A percentile compares a stretch with the other conserved stretches of the same genome.
phyloP scores from a whole-genome alignment of 352 stramenopile genomes.

The Phytophthora pini region DNA sequence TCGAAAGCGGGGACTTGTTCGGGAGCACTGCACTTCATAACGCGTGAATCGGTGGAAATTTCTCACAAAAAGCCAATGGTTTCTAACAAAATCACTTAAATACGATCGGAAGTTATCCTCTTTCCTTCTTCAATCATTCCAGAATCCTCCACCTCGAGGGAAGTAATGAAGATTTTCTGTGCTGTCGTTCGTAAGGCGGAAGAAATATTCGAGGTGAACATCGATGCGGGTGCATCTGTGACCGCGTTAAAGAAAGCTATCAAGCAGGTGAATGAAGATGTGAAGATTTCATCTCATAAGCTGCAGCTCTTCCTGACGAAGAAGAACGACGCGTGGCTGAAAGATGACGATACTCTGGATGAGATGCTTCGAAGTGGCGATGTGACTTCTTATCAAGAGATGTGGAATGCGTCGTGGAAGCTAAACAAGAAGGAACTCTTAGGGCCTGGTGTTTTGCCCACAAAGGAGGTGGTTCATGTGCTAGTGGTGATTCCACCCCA shows the following conservation, averaged over 20 bases:
- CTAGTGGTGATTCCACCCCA: neutral
- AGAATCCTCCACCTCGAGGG: too few relatives aligned
- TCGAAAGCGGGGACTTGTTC: too few relatives aligned
- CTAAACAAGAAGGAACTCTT: too few relatives aligned
- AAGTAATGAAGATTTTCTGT: neutral
- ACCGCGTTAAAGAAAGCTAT: neutral
- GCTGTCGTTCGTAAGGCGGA: too few relatives aligned
- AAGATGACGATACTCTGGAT: constrained; percentile 1
- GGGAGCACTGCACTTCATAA: too few relatives aligned
- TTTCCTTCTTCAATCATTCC: too few relatives aligned
- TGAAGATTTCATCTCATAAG: neutral
- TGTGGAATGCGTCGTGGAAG: too few relatives aligned
- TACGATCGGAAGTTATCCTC: too few relatives aligned
- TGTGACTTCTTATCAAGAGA: too few relatives aligned
- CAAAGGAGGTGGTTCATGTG: neutral
- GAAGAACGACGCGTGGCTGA: constrained; percentile 4
- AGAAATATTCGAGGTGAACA: constrained; percentile 22
- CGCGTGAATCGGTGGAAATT: too few relatives aligned
- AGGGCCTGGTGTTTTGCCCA: neutral
- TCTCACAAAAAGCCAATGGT: too few relatives aligned
- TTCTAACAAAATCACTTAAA: too few relatives aligned
- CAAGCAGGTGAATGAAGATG: neutral
- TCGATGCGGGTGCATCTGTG: constrained; percentile 7
- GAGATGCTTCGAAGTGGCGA: neutral
- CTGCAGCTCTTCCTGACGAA: constrained; percentile 12